Base-by-base conservation (phyloP, 2,329 filamentous ascomycete species). In the Neonectria ditissima region DNA sequence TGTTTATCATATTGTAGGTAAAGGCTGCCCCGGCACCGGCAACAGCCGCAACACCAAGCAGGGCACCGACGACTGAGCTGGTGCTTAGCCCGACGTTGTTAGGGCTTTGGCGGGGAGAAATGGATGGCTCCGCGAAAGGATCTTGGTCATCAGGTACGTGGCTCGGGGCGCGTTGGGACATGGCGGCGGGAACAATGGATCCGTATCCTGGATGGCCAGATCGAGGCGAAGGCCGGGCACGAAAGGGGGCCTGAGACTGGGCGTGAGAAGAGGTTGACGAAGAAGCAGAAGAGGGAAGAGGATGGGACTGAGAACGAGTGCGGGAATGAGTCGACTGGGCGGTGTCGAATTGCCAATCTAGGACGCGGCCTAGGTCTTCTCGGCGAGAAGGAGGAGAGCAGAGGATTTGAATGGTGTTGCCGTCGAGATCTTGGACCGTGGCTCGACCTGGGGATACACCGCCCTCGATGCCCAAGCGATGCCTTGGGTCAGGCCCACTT, bases 381-480 rank as follows among this genome's bases (percentile, higher is more conserved):
- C 68, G 66, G 41, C 69, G 59, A 41, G 65, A 63, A n/a, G 61
- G 60, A 62, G 68, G 69, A 34, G 77, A 77, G 41, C 89, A 91
- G 53, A 94, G 87, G 30, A 92, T 91, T 75, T 96, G 92, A 75
- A 97, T 89, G 70, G 87, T 91, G 80, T 97, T 97, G 54, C 92
- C 92, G 80, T 97, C 93, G 58, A 92, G 85, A 78, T 97, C 93
- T 64, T 89, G 85, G 43, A 93, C 89, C 84, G 81, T 87, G 82
- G 78, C 86, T 80, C 73, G 77, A 52, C 66, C 69, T 61, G 70
- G 64, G 26, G 56, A 62, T 65, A 71, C 70, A 71, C 69, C 70
- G 69, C 70, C 69, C 43, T 74, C 71, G 56, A 69, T 69, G 71
- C 78, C 66, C 79, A 80, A 68, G 75, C 77, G 74, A 73, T 73